Conservation (phyloP, 345 rosid species). For the Sisymbrium altissimum region DNA sequence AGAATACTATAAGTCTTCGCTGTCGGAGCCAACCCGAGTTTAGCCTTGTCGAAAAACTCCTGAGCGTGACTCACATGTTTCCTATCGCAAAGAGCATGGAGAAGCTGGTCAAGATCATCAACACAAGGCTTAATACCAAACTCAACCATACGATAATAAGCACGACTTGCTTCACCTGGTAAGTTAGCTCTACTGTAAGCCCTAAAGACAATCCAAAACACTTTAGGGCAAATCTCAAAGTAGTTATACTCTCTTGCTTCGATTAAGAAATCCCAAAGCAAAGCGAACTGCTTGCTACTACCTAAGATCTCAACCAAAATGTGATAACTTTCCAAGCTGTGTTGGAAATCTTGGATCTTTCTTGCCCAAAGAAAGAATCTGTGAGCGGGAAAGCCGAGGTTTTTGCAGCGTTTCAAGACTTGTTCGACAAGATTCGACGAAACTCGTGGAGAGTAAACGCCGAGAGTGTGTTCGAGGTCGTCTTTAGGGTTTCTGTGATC, state of each 20-base stretch:
- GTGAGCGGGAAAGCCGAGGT: conserved; percentile 78
- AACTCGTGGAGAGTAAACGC: conserved; percentile 41
- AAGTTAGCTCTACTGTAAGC: conserved; percentile 68
- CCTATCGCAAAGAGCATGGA: conserved; percentile 61
- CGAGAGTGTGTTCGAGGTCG: conserved; percentile 61
- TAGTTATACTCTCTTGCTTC: conserved; percentile 55
- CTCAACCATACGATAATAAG: conserved; percentile 73
- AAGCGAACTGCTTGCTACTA: conserved; percentile 58
- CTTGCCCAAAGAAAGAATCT: conserved; percentile 93
- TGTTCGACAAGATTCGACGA: conserved; percentile 67
- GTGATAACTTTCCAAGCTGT: conserved; percentile 52
- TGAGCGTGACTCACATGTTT: conserved; percentile 65
- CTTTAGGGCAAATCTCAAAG: conserved; percentile 40
- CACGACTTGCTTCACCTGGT: conserved; percentile 68
- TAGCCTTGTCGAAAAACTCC: conserved; percentile 44
- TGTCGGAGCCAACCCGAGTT: conserved; percentile 33
- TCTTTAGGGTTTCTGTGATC: conserved; percentile 74
- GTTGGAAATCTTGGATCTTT: conserved; percentile 53
- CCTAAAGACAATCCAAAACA: conserved; percentile 76
- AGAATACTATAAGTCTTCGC: conserved; percentile 67
- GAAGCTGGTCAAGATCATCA: conserved; percentile 62
- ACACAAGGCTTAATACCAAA: conserved; percentile 63
- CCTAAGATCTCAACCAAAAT: conserved; percentile 74
- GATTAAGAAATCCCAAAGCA: conserved; percentile 75
- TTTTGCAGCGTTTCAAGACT: conserved; percentile 76